phyloP scores from a whole-genome alignment of 169 alveolate species.

The Pseudocohnilembus persalinus region DNA sequence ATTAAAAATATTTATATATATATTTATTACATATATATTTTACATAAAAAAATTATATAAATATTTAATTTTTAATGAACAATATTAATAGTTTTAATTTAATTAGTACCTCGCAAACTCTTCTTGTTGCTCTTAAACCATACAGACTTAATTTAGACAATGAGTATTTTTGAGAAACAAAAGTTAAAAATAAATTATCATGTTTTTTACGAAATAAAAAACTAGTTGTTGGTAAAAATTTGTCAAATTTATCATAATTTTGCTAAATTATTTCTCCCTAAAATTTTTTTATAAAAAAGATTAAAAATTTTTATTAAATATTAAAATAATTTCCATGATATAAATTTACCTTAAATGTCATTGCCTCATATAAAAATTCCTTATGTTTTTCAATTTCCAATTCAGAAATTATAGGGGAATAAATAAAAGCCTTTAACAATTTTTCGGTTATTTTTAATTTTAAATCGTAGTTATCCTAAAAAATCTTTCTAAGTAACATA shows the following conservation, averaged over 20 bases:
- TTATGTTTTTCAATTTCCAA: not conserved
- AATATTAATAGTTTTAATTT: not conserved
- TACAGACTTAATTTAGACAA: not conserved
- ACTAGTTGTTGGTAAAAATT: not conserved
- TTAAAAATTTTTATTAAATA: no score
- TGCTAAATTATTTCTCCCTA: not conserved
- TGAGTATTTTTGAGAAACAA: not conserved
- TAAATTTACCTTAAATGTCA: not conserved
- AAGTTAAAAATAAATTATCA: no score
- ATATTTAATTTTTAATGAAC: no score
- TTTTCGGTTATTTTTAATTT: not conserved
- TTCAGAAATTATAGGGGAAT: not conserved
- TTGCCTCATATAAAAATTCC: not conserved
- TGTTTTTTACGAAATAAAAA: no score
- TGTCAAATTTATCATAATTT: not conserved
- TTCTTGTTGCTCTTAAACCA: not conserved
- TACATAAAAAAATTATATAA: no score
- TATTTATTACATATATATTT: no score
- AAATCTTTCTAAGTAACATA: not conserved
- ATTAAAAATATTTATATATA: no score
- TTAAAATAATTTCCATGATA: no score
- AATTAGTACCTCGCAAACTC: not conserved
- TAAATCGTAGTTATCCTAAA: not conserved
- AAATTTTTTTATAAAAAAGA: no score
- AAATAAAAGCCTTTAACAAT: no score